Base-by-base conservation (phyloP, 352 stramenopile species). In the Blastocystis sp. region DNA sequence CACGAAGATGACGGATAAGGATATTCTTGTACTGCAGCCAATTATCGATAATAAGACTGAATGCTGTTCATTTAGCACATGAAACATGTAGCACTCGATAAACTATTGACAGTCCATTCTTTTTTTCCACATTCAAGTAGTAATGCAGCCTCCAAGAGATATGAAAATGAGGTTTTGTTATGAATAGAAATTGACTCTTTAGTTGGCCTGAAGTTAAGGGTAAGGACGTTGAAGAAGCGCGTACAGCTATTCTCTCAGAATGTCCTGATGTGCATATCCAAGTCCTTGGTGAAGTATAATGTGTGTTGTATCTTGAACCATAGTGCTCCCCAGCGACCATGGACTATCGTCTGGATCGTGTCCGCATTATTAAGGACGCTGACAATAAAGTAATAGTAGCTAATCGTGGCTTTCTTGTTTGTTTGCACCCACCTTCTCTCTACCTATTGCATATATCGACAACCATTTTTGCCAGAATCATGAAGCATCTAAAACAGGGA, bases 341-440 rank as follows among this genome's bases (percentile, higher is more conserved):
- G 77, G 77, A 88, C n/a, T 88, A 66, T 39, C 41, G 77, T 39
- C 37, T 77, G 18, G 77, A 88, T 43, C 77, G 77, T 43, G 77
- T 88, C 15, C 77, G 77, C 34, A 88, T 88, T 76, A 54, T 88
- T 41, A 47, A 54, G n/a, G 29, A 88, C n/a, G 26, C 18, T 20
- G 53, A 76, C 29, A 34, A 69, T 7, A 88, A 70, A 23, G 77
- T 88, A 7, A n/a, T 88, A 13, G n/a, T 23, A 9, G 64, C 54
- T 55, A 15, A 29, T 76, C 61, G 64, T 88, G 73, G 73, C 18
- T 82, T n/a, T 80, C 45, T 43, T 34, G 41, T 80, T 80, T 61
- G 69, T 80, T 80, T 41, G 3, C 13, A 54, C 26, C 59, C 64
- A 76, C 39, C 7, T 18, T 18, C 15, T 77, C 7, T 53, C 3